phyloP scores from a whole-genome alignment of 73 alveolate species.

The Stentor coeruleus region DNA sequence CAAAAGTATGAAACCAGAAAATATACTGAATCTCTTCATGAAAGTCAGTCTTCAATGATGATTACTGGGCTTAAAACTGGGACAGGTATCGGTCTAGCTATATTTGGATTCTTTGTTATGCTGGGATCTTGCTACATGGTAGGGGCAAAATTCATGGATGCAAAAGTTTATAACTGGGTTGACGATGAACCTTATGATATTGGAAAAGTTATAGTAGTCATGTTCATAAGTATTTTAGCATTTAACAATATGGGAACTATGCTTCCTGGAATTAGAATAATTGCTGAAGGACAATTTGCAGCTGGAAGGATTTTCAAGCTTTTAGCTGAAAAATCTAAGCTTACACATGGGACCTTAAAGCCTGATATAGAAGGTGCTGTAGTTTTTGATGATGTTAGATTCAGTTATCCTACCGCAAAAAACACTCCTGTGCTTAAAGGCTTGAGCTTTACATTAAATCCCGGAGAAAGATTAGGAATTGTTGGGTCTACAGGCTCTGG shows the following conservation, averaged over 20 bases:
- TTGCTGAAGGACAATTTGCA: conserved; percentile 53
- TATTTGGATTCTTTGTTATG: neutral
- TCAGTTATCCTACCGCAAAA: conserved; percentile 50
- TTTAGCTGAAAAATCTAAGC: conserved; percentile 36
- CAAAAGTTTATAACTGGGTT: neutral
- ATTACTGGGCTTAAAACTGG: neutral
- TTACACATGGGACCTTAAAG: conserved; percentile 18
- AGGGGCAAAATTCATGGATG: neutral
- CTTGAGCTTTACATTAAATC: conserved; percentile 36
- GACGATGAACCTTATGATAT: neutral
- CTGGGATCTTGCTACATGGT: neutral
- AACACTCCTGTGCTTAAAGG: conserved; percentile 38
- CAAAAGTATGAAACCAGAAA: conserved; percentile 7
- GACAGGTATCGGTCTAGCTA: conserved; percentile 2
- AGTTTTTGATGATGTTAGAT: conserved; percentile 45
- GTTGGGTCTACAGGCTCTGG: conserved; percentile 70
- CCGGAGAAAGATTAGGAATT: conserved; percentile 60
- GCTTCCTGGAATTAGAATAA: conserved; percentile 50
- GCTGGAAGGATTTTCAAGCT: conserved; percentile 37
- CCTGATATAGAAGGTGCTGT: neutral
- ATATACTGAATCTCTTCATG: neutral
- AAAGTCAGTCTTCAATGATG: neutral
- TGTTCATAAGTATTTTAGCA: neutral
- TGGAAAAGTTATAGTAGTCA: conserved; percentile 3
- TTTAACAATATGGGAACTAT: conserved; percentile 39